phyloP scores from a whole-genome alignment of 768 basidiomycete species.

The Suillus americanus region DNA sequence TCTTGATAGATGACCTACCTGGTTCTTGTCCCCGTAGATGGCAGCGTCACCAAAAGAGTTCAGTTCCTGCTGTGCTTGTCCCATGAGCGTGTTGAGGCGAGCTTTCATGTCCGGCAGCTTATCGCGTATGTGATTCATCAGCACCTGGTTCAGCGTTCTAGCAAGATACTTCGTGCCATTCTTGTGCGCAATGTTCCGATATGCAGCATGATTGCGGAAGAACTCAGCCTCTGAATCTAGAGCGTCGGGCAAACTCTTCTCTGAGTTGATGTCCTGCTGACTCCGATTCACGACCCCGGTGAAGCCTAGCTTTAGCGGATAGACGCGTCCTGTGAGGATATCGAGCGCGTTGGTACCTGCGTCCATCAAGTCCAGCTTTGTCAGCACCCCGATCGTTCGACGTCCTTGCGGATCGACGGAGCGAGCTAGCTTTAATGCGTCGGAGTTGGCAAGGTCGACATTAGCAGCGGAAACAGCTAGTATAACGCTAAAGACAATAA shows the following conservation, averaged over 20 bases:
- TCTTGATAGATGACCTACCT: slow-evolving; percentile 39
- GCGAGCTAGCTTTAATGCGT: slow-evolving; percentile 94
- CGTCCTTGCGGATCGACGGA: slow-evolving; percentile 95
- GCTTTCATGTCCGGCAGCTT: slow-evolving; percentile 99
- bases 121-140: slow-evolving; percentile 97
- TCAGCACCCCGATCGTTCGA: slow-evolving; percentile 93
- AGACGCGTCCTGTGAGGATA: slow-evolving; percentile 93
- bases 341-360: slow-evolving; percentile 98
- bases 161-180: slow-evolving; percentile 97
- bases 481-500: slow-evolving; percentile 67
- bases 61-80: slow-evolving; percentile 97
- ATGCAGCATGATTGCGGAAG: slow-evolving; percentile 86
- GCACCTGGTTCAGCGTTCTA: slow-evolving; percentile 89
- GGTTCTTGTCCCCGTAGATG: slow-evolving; percentile 88
- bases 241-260: slow-evolving; percentile 85
- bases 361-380: slow-evolving; percentile 99
- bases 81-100: slow-evolving; percentile 94
- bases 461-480: slow-evolving; percentile 97
- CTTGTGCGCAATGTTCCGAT: slow-evolving; percentile 94
- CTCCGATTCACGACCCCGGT: slow-evolving; percentile 97
- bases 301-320: slow-evolving; percentile 97
- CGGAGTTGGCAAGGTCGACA: slow-evolving; percentile 98
- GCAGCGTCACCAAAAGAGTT: slow-evolving; percentile 95
- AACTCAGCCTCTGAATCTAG: slow-evolving; percentile 85
- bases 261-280: slow-evolving; percentile 93